Conservation (phyloP, 2,329 filamentous ascomycete genomes). For the Fusarium sp. region DNA sequence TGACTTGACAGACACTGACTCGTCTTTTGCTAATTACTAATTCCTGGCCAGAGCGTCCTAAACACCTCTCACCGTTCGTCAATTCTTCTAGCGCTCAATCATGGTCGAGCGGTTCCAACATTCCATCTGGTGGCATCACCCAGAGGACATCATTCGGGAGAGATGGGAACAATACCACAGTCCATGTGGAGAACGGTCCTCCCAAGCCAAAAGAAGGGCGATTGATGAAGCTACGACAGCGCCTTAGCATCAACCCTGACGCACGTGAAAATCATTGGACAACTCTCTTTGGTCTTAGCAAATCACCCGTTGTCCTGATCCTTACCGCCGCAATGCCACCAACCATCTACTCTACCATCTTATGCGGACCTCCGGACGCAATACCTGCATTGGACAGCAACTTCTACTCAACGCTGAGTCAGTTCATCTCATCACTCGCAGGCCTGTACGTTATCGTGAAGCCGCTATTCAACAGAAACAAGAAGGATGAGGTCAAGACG, state of each 20-base stretch:
- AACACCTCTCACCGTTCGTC: neutral
- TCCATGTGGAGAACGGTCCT: rapidly evolving
- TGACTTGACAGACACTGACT: rapidly evolving
- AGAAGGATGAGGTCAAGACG: neutral
- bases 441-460: neutral
- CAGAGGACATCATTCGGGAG: neutral
- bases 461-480: rapidly evolving
- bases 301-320: neutral
- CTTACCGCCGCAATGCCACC: neutral
- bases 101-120: neutral
- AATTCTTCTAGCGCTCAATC: neutral
- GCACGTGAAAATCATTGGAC: neutral
- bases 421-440: neutral
- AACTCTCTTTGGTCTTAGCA: rapidly evolving
- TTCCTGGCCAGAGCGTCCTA: neutral
- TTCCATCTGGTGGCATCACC: neutral
- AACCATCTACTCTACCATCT: neutral
- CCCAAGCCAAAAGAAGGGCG: neutral
- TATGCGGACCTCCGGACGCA: neutral
- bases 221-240: neutral
- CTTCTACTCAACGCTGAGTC: neutral
- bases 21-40: neutral
- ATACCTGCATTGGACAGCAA: neutral
- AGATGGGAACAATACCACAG: rapidly evolving
- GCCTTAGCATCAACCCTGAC: neutral